Evolutionary conservation across 2,329 filamentous ascomycete genomes (phyloP).

Genomic region (Epichloe glyceriae): DNA sequence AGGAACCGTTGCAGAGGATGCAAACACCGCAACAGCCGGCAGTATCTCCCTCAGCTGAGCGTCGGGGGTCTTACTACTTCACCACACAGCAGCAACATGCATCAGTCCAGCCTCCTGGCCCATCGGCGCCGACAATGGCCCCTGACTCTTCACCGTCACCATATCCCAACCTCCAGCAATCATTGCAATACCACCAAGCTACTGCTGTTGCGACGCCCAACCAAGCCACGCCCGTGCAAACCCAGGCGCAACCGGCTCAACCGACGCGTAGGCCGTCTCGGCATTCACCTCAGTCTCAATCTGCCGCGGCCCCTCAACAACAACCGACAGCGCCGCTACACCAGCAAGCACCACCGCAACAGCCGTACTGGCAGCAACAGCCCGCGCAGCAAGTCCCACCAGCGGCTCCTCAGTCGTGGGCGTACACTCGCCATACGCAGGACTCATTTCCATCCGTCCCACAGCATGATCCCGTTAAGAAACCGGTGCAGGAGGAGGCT

Average conservation of each 20-base stretch:
- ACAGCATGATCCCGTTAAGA: conserved; percentile 26
- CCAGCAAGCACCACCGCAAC: conserved; percentile 18
- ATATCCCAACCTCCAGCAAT: conserved; percentile 39
- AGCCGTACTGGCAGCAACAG: conserved; percentile 20
- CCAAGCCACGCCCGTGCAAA: conserved; percentile 19
- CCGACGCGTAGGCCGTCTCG: conserved; percentile 6
- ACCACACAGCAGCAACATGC: conserved; percentile 21
- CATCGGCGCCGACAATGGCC: conserved; percentile 25
- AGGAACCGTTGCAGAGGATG: conserved; percentile 15
- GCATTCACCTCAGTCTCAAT: conserved; percentile 15
- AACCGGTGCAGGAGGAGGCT: conserved; percentile 56
- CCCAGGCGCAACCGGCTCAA: conserved; percentile 15
- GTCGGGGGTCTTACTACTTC: conserved; percentile 47
- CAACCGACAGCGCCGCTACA: conserved; percentile 9
- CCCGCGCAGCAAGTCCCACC: conserved; percentile 16
- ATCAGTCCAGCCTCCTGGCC: conserved; percentile 17
- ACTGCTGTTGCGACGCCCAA: conserved; percentile 26
- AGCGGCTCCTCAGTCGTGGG: conserved; percentile 27
- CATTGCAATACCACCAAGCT: conserved; percentile 30
- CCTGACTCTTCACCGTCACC: conserved; percentile 34
- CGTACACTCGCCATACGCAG: conserved; percentile 39
- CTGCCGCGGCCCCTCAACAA: conserved; percentile 15
- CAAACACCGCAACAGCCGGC: conserved; percentile 18
- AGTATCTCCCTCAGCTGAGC: conserved; percentile 28
- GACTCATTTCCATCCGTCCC: conserved; percentile 53